Evolutionary conservation across 1,284 basidiomycete species (phyloP).

Genomic region (Vanrija pseudolonga): DNA sequence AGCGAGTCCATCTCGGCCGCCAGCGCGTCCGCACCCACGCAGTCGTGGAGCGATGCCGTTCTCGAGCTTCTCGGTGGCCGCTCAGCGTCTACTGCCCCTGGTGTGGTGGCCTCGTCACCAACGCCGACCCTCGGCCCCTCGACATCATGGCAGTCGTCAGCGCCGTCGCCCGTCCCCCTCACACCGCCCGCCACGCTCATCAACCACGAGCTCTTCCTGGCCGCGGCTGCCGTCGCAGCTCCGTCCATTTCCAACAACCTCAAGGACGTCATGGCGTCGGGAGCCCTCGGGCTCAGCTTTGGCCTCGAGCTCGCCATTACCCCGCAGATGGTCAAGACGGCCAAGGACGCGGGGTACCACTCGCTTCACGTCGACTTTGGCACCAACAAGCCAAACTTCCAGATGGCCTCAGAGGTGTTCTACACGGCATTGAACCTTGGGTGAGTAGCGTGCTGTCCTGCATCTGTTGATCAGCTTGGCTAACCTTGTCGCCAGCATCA

Average conservation of each 20-base stretch:
- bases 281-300: constrained; percentile 4
- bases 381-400: constrained; percentile 2
- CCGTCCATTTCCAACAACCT: constrained; percentile 2
- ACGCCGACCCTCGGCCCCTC: too few species aligned
- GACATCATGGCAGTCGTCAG: too few species aligned
- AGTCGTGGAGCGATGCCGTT: too few species aligned
- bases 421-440: constrained; percentile 5
- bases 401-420: constrained; percentile 1
- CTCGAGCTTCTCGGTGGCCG: too few species aligned
- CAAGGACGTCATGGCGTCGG: constrained; percentile 9
- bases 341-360: constrained; percentile 13
- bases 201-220: too few species aligned
- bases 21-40: too few species aligned
- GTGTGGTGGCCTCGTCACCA: too few species aligned
- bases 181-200: too few species aligned
- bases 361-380: constrained; percentile 10
- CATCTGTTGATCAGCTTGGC: background rate
- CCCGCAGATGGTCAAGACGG: constrained; percentile 4
- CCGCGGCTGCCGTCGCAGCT: too few species aligned
- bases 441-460: background rate
- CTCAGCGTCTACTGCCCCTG: too few species aligned
- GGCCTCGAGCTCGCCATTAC: constrained; percentile 5
- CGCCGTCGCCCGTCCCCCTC: too few species aligned
- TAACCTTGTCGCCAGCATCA: background rate
- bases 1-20: too few species aligned